Evolutionary conservation across 805 yeast species (phyloP).

Genomic region (Kregervanrija pseudodelftensis): DNA sequence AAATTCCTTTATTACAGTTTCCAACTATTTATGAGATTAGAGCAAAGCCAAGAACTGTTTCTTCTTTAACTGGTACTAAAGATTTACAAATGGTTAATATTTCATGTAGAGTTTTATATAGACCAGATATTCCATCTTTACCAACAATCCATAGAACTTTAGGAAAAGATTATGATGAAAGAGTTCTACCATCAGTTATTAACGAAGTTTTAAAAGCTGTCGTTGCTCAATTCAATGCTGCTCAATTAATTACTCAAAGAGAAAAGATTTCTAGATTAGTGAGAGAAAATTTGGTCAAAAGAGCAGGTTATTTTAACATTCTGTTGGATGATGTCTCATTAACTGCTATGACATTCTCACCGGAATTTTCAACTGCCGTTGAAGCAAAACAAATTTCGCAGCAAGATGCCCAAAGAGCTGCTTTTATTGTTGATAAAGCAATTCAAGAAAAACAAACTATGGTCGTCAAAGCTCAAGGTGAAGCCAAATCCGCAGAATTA

Average conservation of each 20-base stretch:
- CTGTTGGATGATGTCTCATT: constrained; percentile 91
- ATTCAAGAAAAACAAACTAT: constrained; percentile 95
- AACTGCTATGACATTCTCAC: constrained; percentile 94
- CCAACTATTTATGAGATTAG: constrained; percentile 92
- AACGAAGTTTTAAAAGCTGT: constrained; percentile 95
- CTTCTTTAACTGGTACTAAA: constrained; percentile 95
- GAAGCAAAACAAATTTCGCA: constrained; percentile 99
- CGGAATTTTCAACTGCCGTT: constrained; percentile 95
- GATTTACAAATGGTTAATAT: constrained; percentile 98
- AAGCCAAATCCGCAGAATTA: constrained; percentile 94
- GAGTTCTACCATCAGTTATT: constrained; percentile 93
- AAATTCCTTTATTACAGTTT: constrained; percentile 90
- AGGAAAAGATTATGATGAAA: constrained; percentile 93
- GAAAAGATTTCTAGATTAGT: constrained; percentile 90
- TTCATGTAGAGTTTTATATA: constrained; percentile 94
- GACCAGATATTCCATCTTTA: constrained; percentile 72
- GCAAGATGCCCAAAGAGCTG: constrained; percentile 98
- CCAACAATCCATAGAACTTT: constrained; percentile 87
- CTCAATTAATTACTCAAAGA: constrained; percentile 98
- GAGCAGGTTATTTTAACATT: constrained; percentile 87
- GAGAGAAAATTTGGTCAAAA: constrained; percentile 81
- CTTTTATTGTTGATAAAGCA: constrained; percentile 94
- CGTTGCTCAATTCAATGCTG: constrained; percentile 97
- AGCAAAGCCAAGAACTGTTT: constrained; percentile 94
- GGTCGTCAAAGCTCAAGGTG: constrained; percentile 97